Conservation (phyloP, 2,329 filamentous ascomycete genomes). For the Pseudohalonectria lignicola region DNA sequence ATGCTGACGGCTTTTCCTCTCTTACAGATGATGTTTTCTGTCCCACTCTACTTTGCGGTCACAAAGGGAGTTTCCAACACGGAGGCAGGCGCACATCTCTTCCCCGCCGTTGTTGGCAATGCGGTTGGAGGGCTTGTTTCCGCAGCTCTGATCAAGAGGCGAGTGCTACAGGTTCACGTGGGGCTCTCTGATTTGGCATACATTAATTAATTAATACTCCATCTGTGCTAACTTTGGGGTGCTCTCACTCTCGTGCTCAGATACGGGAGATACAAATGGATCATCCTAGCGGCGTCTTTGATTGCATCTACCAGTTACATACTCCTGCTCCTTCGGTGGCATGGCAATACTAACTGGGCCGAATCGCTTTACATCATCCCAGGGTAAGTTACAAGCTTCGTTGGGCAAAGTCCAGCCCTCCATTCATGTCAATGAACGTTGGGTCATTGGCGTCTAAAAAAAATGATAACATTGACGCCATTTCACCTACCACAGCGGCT, state of each 20-base stretch:
- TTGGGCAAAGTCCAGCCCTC: too few species aligned
- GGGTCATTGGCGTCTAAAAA: too few species aligned
- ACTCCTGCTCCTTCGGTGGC: conserved; percentile 45
- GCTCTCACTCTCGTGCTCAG: conserved; percentile 13
- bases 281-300: conserved; percentile 38
- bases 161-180: conserved; percentile 2
- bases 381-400: too few species aligned
- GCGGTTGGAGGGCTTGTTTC: conserved; percentile 50
- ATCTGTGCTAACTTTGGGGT: too few species aligned
- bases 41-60: conserved; percentile 61
- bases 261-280: conserved; percentile 48
- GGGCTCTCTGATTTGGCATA: neutral
- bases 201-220: neutral
- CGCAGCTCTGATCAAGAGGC: conserved; percentile 42
- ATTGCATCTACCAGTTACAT: conserved; percentile 38
- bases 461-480: too few species aligned
- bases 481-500: conserved; percentile 16
- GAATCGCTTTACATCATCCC: conserved; percentile 52
- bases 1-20: neutral
- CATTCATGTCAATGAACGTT: neutral
- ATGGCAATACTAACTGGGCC: conserved; percentile 41
- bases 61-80: conserved; percentile 46
- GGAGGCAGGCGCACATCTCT: conserved; percentile 45
- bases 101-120: conserved; percentile 59
- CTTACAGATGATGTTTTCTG: conserved; percentile 49